Conservation (phyloP, 2,329 filamentous ascomycete species). For the Aureobasidium uvarum region DNA sequence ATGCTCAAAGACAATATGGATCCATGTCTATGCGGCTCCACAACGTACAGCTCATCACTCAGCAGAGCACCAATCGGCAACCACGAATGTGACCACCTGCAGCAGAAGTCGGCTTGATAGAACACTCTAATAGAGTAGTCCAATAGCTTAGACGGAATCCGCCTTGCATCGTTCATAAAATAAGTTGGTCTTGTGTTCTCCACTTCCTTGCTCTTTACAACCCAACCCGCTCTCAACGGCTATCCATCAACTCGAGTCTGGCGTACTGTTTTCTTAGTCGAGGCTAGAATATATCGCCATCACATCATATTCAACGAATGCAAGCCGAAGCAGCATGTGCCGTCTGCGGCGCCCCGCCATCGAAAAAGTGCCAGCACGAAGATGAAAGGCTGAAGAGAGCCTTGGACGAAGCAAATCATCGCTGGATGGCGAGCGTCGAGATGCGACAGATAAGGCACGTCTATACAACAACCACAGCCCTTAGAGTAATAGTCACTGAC, state of each 20-base stretch:
- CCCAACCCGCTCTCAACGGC: background rate
- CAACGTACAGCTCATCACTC: constrained; percentile 4
- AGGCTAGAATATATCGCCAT: background rate
- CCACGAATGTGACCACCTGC: constrained; percentile 6
- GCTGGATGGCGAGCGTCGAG: constrained; percentile 34
- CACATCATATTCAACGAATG: background rate
- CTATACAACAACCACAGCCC: background rate
- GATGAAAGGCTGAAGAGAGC: constrained; percentile 37
- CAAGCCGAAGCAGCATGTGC: constrained; percentile 38
- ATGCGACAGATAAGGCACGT: constrained; percentile 33
- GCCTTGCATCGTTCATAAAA: background rate
- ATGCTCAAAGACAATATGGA: background rate
- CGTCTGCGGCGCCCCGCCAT: constrained; percentile 38
- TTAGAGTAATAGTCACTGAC: too few relatives aligned
- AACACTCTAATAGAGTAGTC: background rate
- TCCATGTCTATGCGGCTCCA: background rate
- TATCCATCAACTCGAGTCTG: background rate
- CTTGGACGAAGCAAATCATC: constrained; percentile 36
- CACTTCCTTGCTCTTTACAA: background rate
- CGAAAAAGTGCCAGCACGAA: constrained; percentile 39
- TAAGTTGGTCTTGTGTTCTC: background rate
- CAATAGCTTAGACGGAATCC: background rate
- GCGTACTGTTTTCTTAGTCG: background rate
- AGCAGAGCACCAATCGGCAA: constrained; percentile 9
- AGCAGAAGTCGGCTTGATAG: constrained; percentile 3